A percentile compares a stretch with the other conserved stretches of the same genome.
Evolutionary conservation across 345 rosid species (phyloP).

Genomic region (Eucalyptus shirleyi): DNA sequence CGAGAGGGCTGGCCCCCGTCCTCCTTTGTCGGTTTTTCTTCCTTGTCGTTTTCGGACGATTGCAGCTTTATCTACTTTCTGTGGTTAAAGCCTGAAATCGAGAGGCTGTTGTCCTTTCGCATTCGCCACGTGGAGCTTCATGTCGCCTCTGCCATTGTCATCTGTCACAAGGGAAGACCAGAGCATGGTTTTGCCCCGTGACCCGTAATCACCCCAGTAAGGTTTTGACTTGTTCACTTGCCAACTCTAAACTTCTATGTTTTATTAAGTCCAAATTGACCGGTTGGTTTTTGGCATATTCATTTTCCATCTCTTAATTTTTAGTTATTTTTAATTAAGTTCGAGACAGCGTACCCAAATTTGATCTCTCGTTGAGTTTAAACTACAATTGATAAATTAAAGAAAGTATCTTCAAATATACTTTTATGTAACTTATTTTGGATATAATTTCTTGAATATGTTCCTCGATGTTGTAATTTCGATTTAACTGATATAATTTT

Average conservation of each 20-base stretch:
- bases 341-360: background rate
- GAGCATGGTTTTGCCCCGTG: background rate
- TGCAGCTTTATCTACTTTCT: background rate
- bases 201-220: background rate
- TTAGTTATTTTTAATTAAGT: background rate
- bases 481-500: background rate
- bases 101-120: background rate
- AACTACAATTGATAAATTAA: background rate
- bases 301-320: background rate
- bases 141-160: background rate
- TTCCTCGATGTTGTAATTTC: background rate
- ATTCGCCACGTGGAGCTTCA: background rate
- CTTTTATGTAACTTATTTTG: background rate
- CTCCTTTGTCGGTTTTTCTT: background rate
- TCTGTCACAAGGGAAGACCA: background rate
- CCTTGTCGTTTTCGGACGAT: background rate
- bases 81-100: background rate
- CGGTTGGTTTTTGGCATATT: background rate
- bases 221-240: background rate
- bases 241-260: background rate
- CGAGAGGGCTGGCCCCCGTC: background rate
- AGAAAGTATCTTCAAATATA: rapidly evolving
- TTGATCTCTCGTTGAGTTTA: background rate
- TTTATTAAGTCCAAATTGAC: background rate
- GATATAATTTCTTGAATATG: background rate